Percentiles rank a stretch among this genome's conserved stretches.
phyloP scores from a whole-genome alignment of 2,329 filamentous ascomycete genomes.

The Pseudocercospora crystallina region DNA sequence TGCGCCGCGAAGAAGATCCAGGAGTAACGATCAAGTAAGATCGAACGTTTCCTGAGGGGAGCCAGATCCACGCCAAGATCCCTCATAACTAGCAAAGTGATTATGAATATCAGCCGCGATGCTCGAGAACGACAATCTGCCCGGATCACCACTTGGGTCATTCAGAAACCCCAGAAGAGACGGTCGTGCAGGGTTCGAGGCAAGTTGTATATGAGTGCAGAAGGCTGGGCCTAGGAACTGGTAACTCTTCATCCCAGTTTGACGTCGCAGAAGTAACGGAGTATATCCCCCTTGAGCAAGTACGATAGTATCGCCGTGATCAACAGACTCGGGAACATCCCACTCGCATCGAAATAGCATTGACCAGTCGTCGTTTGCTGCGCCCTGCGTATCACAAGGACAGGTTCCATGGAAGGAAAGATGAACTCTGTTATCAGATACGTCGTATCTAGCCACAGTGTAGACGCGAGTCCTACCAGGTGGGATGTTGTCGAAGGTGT shows the following conservation, averaged over 20 bases:
- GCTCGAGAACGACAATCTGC: background rate
- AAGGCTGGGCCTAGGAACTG: background rate
- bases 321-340: background rate
- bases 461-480: background rate
- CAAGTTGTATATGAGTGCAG: background rate
- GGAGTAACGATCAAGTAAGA: background rate
- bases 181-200: background rate
- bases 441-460: background rate
- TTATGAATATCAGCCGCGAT: background rate
- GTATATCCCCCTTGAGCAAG: background rate
- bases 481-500: background rate
- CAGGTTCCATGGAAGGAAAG: background rate
- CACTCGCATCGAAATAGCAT: conserved; percentile 4
- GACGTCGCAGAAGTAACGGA: background rate
- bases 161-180: background rate
- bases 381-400: conserved; percentile 1
- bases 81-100: background rate
- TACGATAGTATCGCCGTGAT: background rate
- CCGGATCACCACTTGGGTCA: background rate
- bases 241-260: background rate
- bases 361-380: conserved; percentile 1
- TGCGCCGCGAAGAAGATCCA: too few species aligned
- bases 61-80: background rate
- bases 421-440: background rate
- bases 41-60: background rate